phyloP scores from a whole-genome alignment of 2,329 filamentous ascomycete species.

The Penicillium sclerotigenum region DNA sequence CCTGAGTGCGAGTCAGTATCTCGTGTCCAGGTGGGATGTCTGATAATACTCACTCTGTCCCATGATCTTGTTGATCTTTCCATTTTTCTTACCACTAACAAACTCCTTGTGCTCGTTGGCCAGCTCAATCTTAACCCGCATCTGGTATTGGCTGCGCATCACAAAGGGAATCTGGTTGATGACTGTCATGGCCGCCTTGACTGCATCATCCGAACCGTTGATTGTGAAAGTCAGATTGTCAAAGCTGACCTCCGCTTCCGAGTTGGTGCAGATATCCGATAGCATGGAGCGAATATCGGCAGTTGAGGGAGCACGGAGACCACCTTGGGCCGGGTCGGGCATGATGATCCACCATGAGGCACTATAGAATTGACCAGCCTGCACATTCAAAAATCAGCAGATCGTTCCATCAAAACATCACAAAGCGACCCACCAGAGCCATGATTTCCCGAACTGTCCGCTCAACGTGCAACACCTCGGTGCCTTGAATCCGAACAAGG shows the following conservation, averaged over 20 bases:
- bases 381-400: conserved; percentile 1
- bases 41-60: conserved; percentile 70
- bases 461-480: conserved; percentile 90
- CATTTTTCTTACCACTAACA: conserved; percentile 98
- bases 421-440: conserved; percentile 65
- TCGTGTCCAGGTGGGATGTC: neutral
- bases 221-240: conserved; percentile 92
- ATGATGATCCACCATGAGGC: conserved; percentile 93
- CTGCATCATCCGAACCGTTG: conserved; percentile 91
- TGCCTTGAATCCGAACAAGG: conserved; percentile 84
- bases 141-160: conserved; percentile 81
- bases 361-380: conserved; percentile 97
- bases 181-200: conserved; percentile 91
- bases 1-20: conserved; percentile 41
- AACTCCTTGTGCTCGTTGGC: conserved; percentile 99
- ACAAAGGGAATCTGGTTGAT: conserved; percentile 90
- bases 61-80: conserved; percentile 99
- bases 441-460: conserved; percentile 94
- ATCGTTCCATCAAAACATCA: neutral
- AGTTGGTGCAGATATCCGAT: conserved; percentile 92
- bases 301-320: conserved; percentile 58
- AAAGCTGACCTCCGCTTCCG: conserved; percentile 89
- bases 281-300: conserved; percentile 84
- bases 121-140: conserved; percentile 96
- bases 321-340: conserved; percentile 61